A percentile compares a stretch with the other conserved stretches of the same genome.
Evolutionary conservation across 345 rosid species (phyloP).

Genomic region (Kandelia obovata): DNA sequence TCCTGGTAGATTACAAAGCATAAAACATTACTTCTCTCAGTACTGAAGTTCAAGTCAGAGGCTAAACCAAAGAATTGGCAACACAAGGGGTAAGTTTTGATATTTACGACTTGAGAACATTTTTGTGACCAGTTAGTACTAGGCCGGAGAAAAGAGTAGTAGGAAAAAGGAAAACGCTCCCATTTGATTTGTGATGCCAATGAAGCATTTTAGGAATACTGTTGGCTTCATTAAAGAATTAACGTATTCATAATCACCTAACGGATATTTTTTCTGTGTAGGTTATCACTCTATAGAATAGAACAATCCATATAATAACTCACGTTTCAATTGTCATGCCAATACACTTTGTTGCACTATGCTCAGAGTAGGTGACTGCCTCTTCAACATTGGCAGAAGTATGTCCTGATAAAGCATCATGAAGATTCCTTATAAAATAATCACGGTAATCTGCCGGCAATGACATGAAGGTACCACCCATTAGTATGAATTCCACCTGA

Average conservation of each 20-base stretch:
- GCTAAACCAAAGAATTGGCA: conserved; percentile 2
- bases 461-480: conserved; percentile 99
- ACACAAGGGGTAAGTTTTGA: neutral
- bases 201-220: neutral
- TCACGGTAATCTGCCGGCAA: conserved; percentile 93
- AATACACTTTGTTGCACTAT: conserved; percentile 86
- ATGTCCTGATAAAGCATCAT: conserved; percentile 95
- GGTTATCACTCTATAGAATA: too few species aligned
- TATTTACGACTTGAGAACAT: too few species aligned
- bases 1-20: conserved; percentile 42
- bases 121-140: too few species aligned
- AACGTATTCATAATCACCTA: neutral
- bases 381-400: conserved; percentile 93
- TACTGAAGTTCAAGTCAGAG: neutral
- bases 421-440: conserved; percentile 89
- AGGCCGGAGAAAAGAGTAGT: neutral
- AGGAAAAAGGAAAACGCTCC: neutral
- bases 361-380: conserved; percentile 96
- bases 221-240: neutral
- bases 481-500: conserved; percentile 96
- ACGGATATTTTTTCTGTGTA: neutral
- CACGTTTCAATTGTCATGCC: conserved; percentile 99
- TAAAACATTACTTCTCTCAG: neutral
- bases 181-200: neutral
- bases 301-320: conserved; percentile 27